A percentile compares a stretch with the other conserved stretches of the same genome.
These are phyloP conservation scores for Wickerhamiella occidentalis DNA, from an alignment of 805 yeast genomes.

Conservation along the genomic window DNA sequence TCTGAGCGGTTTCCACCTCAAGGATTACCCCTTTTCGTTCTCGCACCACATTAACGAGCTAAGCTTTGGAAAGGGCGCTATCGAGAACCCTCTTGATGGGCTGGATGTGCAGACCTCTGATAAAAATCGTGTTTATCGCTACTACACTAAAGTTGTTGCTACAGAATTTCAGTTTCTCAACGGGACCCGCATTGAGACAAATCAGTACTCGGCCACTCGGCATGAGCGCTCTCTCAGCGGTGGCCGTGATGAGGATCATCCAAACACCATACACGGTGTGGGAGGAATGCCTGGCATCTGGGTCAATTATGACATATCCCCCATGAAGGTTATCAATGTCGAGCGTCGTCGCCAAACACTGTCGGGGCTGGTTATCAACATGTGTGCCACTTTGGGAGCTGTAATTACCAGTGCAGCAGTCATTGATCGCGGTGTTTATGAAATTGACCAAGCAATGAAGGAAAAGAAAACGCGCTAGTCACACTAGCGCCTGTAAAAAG, in stretches of 20 bases:
- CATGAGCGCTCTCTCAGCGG: slow-evolving; percentile 81
- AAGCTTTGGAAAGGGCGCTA: slow-evolving; percentile 60
- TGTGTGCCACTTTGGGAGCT: slow-evolving; percentile 84
- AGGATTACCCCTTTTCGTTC: slow-evolving; percentile 50
- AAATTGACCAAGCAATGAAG: slow-evolving; percentile 56
- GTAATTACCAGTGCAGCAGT: slow-evolving; percentile 86
- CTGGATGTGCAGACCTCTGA: slow-evolving; percentile 31
- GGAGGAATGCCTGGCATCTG: slow-evolving; percentile 91
- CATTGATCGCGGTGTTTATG: slow-evolving; percentile 76
- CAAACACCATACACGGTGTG: slow-evolving; percentile 52
- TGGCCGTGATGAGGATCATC: slow-evolving; percentile 86
- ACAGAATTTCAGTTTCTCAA: slow-evolving; percentile 67
- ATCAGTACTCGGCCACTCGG: slow-evolving; percentile 78
- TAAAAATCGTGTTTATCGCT: slow-evolving; percentile 56
- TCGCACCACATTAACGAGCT: slow-evolving; percentile 69
- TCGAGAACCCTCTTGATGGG: slow-evolving; percentile 61
- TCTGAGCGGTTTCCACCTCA: slow-evolving; percentile 52
- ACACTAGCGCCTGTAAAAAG: background rate
- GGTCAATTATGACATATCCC: slow-evolving; percentile 82
- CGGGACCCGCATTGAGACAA: slow-evolving; percentile 51
- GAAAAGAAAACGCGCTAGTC: slow-evolving; percentile 11
- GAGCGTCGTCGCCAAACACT: slow-evolving; percentile 39
- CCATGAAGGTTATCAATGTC: slow-evolving; percentile 77
- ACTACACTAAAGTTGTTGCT: slow-evolving; percentile 80
- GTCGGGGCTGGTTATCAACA: slow-evolving; percentile 28